Base-by-base conservation (phyloP, 768 basidiomycete species). In the Collybia sp. region DNA sequence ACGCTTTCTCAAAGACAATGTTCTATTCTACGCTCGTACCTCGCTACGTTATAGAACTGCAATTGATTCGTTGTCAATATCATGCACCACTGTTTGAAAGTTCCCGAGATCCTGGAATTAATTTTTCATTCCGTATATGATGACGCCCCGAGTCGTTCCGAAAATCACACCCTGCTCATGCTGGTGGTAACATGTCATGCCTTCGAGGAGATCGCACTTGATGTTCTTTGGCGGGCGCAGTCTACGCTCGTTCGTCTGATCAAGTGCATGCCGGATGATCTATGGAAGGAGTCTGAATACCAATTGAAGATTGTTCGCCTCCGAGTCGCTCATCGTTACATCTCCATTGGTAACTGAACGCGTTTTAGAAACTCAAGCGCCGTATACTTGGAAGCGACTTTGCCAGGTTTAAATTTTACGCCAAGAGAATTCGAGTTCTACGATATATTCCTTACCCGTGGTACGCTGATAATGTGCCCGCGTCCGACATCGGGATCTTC, bases 1-100 rank as follows among this genome's bases (percentile, higher is more conserved):
- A n/a, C n/a, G n/a, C n/a, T n/a, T n/a, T n/a, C n/a, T n/a, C n/a
- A n/a, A n/a, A n/a, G n/a, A n/a, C n/a, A n/a, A n/a, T n/a, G n/a
- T n/a, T n/a, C n/a, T n/a, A n/a, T n/a, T n/a, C n/a, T n/a, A n/a
- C n/a, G n/a, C n/a, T n/a, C n/a, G n/a, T n/a, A n/a, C n/a, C n/a
- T n/a, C n/a, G n/a, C n/a, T n/a, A n/a, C n/a, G n/a, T n/a, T n/a
- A n/a, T n/a, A n/a, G n/a, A n/a, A n/a, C n/a, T n/a, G n/a, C n/a
- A n/a, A n/a, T n/a, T n/a, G n/a, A n/a, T n/a, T n/a, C n/a, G n/a
- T n/a, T n/a, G n/a, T n/a, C n/a, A n/a, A n/a, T n/a, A n/a, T 6
- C 38, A 40, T 40, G 37, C 51, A 52, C 43, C 44, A 18, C 12
- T 52, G 50, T 36, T 44, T 52, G 15, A 30, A 39, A 11, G 40